Conservation (phyloP, 2,329 filamentous ascomycete genomes). For the Trichoderma atrobrunneum region DNA sequence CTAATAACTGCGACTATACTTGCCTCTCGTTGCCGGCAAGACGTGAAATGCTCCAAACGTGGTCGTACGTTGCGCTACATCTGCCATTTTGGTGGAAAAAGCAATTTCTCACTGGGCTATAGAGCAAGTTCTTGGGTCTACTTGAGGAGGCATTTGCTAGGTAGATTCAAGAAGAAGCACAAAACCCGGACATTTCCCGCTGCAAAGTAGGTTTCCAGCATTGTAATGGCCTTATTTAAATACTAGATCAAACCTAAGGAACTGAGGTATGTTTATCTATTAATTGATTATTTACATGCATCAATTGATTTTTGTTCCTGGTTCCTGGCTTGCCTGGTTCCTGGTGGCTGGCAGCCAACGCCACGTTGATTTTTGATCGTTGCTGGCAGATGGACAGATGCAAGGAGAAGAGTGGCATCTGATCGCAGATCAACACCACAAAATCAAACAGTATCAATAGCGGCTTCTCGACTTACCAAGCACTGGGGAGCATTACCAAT, state of each 20-base stretch:
- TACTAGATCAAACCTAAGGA: background rate
- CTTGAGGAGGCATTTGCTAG: background rate
- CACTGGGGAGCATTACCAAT: background rate
- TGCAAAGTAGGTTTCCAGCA: background rate
- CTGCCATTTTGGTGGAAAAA: too few species aligned
- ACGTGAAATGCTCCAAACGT: too few species aligned
- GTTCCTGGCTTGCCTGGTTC: background rate
- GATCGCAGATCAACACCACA: background rate
- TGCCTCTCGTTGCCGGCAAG: too few species aligned
- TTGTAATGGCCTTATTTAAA: background rate
- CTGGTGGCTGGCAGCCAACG: background rate
- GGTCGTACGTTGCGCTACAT: too few species aligned
- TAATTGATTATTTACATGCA: background rate
- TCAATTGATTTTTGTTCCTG: background rate
- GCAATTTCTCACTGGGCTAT: background rate
- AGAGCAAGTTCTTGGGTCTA: background rate
- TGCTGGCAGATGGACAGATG: background rate
- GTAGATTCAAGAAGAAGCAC: background rate
- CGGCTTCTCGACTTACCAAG: background rate
- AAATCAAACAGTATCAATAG: background rate
- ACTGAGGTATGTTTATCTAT: background rate
- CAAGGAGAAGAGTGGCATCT: background rate
- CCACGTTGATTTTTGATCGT: background rate
- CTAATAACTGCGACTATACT: too few species aligned
- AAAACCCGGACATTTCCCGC: background rate